phyloP scores from a whole-genome alignment of 176 grass and related monocot genomes.

The Aegilops tauschii region DNA sequence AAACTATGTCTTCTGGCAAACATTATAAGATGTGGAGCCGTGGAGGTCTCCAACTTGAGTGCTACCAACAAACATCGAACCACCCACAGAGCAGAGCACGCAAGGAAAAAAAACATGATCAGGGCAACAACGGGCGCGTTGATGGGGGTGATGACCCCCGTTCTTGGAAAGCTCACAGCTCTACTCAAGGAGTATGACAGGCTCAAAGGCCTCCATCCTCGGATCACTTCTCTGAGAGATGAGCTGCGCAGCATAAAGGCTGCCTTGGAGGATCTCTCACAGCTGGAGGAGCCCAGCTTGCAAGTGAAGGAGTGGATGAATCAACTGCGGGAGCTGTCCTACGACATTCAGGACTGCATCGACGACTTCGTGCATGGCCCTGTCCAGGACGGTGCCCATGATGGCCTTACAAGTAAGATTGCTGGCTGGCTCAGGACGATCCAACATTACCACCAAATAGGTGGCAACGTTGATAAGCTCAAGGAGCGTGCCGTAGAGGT shows the following conservation, averaged over 20 bases:
- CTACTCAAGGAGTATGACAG: conserved; percentile 2
- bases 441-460: not conserved
- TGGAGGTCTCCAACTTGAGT: too few species aligned
- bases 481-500: not conserved
- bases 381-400: not conserved
- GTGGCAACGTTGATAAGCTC: not conserved
- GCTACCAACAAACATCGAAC: too few species aligned
- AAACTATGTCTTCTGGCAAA: too few species aligned
- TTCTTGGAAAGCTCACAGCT: not conserved
- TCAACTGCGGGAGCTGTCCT: not conserved
- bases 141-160: conserved; percentile 13
- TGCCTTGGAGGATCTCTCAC: not conserved
- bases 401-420: not conserved
- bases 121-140: not conserved
- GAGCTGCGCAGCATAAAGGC: conserved; percentile 21
- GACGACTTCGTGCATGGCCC: not conserved
- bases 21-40: too few species aligned
- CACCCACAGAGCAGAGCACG: too few species aligned
- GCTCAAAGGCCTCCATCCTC: not conserved
- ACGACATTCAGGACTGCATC: conserved; percentile 7
- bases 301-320: conserved; percentile 18
- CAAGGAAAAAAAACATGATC: too few species aligned
- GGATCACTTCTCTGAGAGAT: conserved; percentile 19
- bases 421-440: not conserved
- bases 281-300: not conserved